phyloP scores from a whole-genome alignment of 2,329 filamentous ascomycete species.

The Ophiosphaerella narmari region DNA sequence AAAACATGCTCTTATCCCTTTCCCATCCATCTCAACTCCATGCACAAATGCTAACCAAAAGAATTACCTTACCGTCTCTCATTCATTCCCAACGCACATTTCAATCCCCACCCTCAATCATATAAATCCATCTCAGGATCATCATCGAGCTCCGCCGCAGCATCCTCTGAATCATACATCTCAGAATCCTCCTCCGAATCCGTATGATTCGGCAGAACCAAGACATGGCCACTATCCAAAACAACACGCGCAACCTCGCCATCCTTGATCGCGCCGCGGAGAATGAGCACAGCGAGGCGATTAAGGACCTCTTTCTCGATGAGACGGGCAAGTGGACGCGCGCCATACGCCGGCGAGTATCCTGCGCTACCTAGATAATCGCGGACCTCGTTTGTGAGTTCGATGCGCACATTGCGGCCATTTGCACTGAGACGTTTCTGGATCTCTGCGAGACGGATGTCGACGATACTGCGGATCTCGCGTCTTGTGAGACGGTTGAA shows the following conservation, averaged over 20 bases:
- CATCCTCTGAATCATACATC: constrained; percentile 76
- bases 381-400: constrained; percentile 82
- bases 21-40: constrained; percentile 5
- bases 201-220: constrained; percentile 83
- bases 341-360: constrained; percentile 95
- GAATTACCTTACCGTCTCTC: neutral
- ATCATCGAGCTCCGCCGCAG: constrained; percentile 67
- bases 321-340: constrained; percentile 81
- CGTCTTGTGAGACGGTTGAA: constrained; percentile 92
- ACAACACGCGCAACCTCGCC: constrained; percentile 82
- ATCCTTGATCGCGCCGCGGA: constrained; percentile 82
- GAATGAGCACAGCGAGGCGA: constrained; percentile 85
- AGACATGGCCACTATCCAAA: constrained; percentile 77
- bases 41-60: constrained; percentile 17
- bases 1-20: constrained; percentile 4
- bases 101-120: constrained; percentile 55
- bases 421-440: constrained; percentile 89
- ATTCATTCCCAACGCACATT: neutral
- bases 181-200: constrained; percentile 70
- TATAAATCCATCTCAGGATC: constrained; percentile 67
- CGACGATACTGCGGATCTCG: constrained; percentile 95
- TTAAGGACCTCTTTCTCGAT: constrained; percentile 99
- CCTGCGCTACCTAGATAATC: constrained; percentile 91
- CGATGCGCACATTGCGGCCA: constrained; percentile 80
- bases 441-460: constrained; percentile 84